A percentile compares a stretch with the other conserved stretches of the same genome.
phyloP scores from a whole-genome alignment of 192 early-diverging fungal genomes.

The Dissophora globulifera region DNA sequence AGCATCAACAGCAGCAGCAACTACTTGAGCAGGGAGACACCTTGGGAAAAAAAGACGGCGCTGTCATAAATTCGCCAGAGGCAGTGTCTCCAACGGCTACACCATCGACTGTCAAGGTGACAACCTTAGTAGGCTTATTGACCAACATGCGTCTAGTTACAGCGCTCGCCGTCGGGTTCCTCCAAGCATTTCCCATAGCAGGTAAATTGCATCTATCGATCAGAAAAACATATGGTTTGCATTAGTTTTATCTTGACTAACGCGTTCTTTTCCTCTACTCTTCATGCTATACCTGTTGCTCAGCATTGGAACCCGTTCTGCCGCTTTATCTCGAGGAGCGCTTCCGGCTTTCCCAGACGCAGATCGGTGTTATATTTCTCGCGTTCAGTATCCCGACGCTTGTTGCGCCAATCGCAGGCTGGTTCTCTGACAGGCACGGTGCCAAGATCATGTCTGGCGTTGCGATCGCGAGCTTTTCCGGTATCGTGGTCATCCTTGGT shows the following conservation, averaged over 20 bases:
- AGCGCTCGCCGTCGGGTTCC: conserved; percentile 26
- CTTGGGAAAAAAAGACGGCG: too few species aligned
- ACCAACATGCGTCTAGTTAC: conserved; percentile 32
- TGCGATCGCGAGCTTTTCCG: conserved; percentile 24
- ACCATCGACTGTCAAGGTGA: not conserved
- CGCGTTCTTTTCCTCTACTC: not conserved
- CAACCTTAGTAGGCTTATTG: conserved; percentile 20
- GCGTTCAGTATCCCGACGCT: conserved; percentile 52
- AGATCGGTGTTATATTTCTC: conserved; percentile 53
- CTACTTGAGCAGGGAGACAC: too few species aligned
- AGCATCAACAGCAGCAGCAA: not conserved
- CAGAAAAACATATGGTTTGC: too few species aligned
- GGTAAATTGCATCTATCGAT: too few species aligned
- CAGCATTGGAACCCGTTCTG: conserved; percentile 52
- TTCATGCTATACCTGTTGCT: not conserved
- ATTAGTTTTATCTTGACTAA: not conserved
- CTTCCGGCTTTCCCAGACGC: conserved; percentile 49
- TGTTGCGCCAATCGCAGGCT: conserved; percentile 51
- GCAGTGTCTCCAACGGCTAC: too few species aligned
- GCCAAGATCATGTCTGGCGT: conserved; percentile 44
- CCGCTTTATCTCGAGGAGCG: conserved; percentile 42
- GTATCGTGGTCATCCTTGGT: conserved; percentile 15
- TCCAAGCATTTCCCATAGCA: conserved; percentile 33
- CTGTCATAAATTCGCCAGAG: too few species aligned
- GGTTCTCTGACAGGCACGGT: conserved; percentile 57